Base-by-base conservation (phyloP, 1,139 yeast species). In the Diutina neorugosa region DNA sequence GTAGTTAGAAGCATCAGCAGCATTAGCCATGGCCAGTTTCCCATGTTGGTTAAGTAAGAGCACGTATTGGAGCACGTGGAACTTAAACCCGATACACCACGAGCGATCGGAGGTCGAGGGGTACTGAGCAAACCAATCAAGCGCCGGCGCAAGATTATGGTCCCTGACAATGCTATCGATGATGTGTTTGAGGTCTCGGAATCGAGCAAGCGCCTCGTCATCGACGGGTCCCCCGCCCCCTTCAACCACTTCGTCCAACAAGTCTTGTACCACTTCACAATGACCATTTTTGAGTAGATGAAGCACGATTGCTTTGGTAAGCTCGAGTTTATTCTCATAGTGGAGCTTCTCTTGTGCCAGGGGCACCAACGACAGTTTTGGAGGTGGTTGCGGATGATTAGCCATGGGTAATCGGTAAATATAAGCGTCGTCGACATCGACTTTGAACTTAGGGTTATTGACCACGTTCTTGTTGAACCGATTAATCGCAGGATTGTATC, bases 21-120 rank as follows among this genome's bases (percentile, higher is more conserved):
- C 69, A 54, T 60, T 62, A 47, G 69, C 68, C 19, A 64, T 51
- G 4, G 59, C 55, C 51, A 60, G 60, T 18, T 18, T 16, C 16
- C 21, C 1, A 57, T 41, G 0, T 57, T 53, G 70, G 52, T 69
- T 69, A 53, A 79, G 69, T 3, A 77, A 62, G 47, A 77, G 64
- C 3, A 69, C 65, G 59, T 77, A 85, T 60, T 84, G 82, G 23
- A 83, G 69, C 62, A 79, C 74, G 65, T 84, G 90, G 56, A 86
- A 70, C 59, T 77, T 76, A 68, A 84, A 84, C 64, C 82, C 88
- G 44, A 84, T 18, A 7, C 21, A 8, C 21, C 27, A 8, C 14
- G 50, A n/a, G 50, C 19, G 11, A n/a, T 48, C 44, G 8, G 43
- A 14, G 3, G 8, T 8, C 43, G 19, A 19, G 7, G 20, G 27